Evolutionary conservation across 2,329 filamentous ascomycete genomes (phyloP).

Genomic region (Ceratocystiopsis brevicomis): DNA sequence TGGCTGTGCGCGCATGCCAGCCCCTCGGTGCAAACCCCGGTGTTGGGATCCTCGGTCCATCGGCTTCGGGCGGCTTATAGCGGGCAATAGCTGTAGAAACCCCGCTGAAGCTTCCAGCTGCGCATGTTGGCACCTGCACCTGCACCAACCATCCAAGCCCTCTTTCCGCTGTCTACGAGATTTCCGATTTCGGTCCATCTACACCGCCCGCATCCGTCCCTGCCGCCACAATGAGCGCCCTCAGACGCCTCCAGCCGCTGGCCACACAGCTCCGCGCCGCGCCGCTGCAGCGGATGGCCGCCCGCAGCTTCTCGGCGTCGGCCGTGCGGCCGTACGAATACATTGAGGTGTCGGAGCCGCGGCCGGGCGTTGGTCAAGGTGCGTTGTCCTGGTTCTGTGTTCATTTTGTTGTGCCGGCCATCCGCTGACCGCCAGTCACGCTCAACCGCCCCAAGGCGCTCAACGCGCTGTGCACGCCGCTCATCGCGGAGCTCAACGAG

Average conservation of each 20-base stretch:
- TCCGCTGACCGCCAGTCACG: slow-evolving; percentile 41
- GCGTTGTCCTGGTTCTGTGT: slow-evolving; percentile 12
- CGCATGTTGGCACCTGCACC: neutral
- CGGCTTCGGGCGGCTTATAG: slow-evolving; percentile 9
- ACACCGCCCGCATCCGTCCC: too few species aligned
- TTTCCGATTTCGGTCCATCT: too few species aligned
- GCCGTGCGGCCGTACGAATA: slow-evolving; percentile 46
- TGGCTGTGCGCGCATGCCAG: too few species aligned
- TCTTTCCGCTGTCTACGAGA: too few species aligned
- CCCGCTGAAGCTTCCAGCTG: neutral
- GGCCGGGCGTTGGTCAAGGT: slow-evolving; percentile 84
- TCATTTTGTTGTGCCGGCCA: too few species aligned
- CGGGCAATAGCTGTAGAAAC: neutral
- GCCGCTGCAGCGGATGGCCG: slow-evolving; percentile 32
- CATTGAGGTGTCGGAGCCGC: slow-evolving; percentile 64
- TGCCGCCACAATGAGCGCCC: slow-evolving; percentile 25
- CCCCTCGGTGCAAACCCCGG: neutral
- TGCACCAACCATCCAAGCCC: too few species aligned
- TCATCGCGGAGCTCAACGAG: slow-evolving; percentile 77
- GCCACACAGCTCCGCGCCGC: slow-evolving; percentile 39
- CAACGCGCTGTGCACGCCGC: slow-evolving; percentile 79
- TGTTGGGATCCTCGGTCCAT: slow-evolving; percentile 4
- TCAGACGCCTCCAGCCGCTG: slow-evolving; percentile 41
- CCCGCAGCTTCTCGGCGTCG: slow-evolving; percentile 32
- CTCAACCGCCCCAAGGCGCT: slow-evolving; percentile 87